These are phyloP conservation scores for Boletus eberwhitei DNA, from an alignment of 768 basidiomycete genomes.

Conservation along the genomic window DNA sequence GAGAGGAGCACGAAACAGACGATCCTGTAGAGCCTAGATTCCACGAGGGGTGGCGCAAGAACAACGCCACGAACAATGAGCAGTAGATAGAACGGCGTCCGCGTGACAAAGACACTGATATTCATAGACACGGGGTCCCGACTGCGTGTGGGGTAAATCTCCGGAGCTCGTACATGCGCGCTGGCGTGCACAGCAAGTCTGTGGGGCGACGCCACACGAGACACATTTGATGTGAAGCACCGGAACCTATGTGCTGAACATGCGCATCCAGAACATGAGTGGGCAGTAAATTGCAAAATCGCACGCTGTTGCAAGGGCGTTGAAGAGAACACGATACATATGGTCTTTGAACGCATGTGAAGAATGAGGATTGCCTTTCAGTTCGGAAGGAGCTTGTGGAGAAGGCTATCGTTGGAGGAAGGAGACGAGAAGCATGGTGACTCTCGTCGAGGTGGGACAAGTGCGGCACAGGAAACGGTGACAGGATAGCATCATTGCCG, in stretches of 20 bases:
- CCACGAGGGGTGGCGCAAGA: constrained; percentile 20
- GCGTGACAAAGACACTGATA: neutral
- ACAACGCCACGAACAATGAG: neutral
- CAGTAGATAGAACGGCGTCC: constrained; percentile 1
- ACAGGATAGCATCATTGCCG: neutral
- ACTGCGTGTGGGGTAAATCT: constrained; percentile 19
- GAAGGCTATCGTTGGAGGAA: constrained; percentile 11
- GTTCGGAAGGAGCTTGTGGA: constrained; percentile 25
- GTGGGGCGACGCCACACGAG: neutral
- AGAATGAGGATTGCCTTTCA: constrained; percentile 12
- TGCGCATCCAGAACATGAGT: constrained; percentile 6
- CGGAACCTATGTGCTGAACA: constrained; percentile 2
- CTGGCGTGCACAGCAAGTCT: neutral
- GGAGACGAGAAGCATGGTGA: constrained; percentile 13
- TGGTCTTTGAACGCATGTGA: constrained; percentile 6
- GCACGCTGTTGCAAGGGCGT: constrained; percentile 4
- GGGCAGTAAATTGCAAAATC: constrained; percentile 17
- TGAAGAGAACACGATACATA: constrained; percentile 3
- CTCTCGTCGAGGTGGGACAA: constrained; percentile 5
- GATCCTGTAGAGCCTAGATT: constrained; percentile 1
- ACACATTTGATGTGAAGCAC: neutral
- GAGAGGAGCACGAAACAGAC: constrained; percentile 11
- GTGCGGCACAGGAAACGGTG: constrained; percentile 1
- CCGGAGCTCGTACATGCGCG: constrained; percentile 1
- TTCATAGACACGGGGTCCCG: neutral